Base-by-base conservation (phyloP, 1,284 basidiomycete species). In the Amylostereum areolatum region DNA sequence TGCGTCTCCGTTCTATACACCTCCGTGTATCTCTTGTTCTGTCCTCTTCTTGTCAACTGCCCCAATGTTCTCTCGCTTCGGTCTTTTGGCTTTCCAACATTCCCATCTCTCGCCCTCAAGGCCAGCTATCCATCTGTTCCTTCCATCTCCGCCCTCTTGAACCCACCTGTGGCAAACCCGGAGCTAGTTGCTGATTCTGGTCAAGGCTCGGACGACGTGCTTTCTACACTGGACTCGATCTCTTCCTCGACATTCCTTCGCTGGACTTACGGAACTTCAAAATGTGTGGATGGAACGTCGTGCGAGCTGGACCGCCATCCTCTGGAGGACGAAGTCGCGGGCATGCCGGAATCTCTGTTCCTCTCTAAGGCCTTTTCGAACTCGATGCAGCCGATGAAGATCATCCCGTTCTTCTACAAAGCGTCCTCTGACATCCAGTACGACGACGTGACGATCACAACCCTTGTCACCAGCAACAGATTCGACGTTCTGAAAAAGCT, bases 401-500 rank as follows among this genome's bases (percentile, higher is more conserved):
- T 91, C 47, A 74, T 89, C 18, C 90, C 90, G 0, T 92, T 83
- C 68, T 92, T 85, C 64, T 89, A 89, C 63, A 78, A 80, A 48
- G 84, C 84, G 36, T 62, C 66, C 37, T 72, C 71, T 4, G 52
- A 53, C 5, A 71, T 80, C 50, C 72, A 80, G 31, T 53, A 64
- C 9, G 75, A 84, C 40, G 90, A 92, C 55, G 81, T 92, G 43
- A 91, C 90, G 1, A 80, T 93, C 49, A 88, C 89, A 1, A 92
- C 90, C 1, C 73, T 92, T 30, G 83, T 92, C 30, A 92, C 91
- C 1, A 81, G 77, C 60, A 86, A 89, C 57, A 74, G 90, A 11
- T 85, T 91, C 63, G 72, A 79, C 41, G 84, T 86, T 24, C 81
- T 92, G 58, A 70, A 72, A 11, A 76, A 80, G 46, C 71, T 92